phyloP scores from a whole-genome alignment of 306 rosid species.

The Gastrolobium bilobum region DNA sequence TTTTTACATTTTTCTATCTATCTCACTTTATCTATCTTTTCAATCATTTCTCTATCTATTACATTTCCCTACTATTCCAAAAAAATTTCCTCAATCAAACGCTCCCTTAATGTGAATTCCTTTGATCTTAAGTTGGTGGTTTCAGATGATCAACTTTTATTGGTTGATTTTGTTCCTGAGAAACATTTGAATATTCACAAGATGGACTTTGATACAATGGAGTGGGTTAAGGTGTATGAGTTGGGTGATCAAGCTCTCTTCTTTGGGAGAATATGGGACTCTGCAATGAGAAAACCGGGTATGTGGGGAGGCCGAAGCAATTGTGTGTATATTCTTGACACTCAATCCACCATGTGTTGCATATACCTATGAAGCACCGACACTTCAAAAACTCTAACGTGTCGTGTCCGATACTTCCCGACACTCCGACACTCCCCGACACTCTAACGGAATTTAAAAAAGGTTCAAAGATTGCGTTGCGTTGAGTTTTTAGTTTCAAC shows the following conservation, averaged over 20 bases:
- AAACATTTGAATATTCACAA: neutral
- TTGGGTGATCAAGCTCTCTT: slow-evolving; percentile 4
- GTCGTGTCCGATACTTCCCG: too few relatives aligned
- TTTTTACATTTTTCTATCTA: too few relatives aligned
- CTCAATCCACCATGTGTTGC: neutral
- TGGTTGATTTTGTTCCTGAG: slow-evolving; percentile 12
- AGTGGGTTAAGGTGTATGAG: neutral
- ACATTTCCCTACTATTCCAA: too few relatives aligned
- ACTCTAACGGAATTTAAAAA: too few relatives aligned
- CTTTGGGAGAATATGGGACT: neutral
- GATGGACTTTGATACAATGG: slow-evolving; percentile 13
- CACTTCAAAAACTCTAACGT: too few relatives aligned
- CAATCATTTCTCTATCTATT: too few relatives aligned
- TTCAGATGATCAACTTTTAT: slow-evolving; percentile 1
- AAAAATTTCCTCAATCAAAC: too few relatives aligned
- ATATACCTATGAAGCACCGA: too few relatives aligned
- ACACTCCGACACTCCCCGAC: too few relatives aligned
- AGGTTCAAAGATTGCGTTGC: too few relatives aligned
- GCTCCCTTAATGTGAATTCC: neutral
- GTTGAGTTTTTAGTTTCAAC: too few relatives aligned
- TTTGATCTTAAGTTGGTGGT: slow-evolving; percentile 14
- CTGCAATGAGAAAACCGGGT: neutral
- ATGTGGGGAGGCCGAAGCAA: slow-evolving; percentile 18
- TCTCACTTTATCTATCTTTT: too few relatives aligned
- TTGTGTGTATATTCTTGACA: neutral